Base-by-base conservation (phyloP, 495 filamentous ascomycete genomes). In the Penicillium bovifimosum region DNA sequence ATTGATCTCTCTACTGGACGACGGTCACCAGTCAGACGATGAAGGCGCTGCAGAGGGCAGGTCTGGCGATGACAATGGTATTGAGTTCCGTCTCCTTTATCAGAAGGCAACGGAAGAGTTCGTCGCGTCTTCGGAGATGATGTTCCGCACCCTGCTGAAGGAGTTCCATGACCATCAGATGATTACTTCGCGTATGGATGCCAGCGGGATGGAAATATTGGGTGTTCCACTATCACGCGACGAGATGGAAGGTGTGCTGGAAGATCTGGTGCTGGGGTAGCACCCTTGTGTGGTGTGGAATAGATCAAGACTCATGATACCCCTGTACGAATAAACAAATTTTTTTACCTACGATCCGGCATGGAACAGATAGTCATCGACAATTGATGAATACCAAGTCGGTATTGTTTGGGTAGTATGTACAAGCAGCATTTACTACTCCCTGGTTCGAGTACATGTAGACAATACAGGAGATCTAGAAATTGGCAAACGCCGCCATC, bases 81-180 rank as follows among this genome's bases (percentile, higher is more conserved):
- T 98, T 28, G 93, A 97, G 70, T 96, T 96, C 67, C 77, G 88
- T 13, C 80, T 87, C 56, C 72, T 97, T 49, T 98, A 97, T 71
- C 90, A 93, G 63, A 96, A 95, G 67, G 91, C 91, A 14, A 85
- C 90, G 18, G 92, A 96, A 70, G 90, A 96, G 64, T 96, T 98
- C 67, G 91, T 97, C 35, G 96, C 92, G 56, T 91, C 88, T 58
- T 95, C 85, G 52, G 93, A 98, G 76, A 90, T 96, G 82, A 89
- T 85, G 60, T 98, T 97, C 70, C 78, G 93, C 55, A 92, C 89
- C 27, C 55, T 98, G 68, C 66, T 98, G 61, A 97, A 96, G 72
- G 93, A 98, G 80, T 95, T 98, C 68, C 88, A 95, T 63, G 93
- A 98, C 59, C 93, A 98, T 71, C 89, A 96, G 60, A 97, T 97